Conservation (phyloP, 768 basidiomycete species). For the Rhizopogon rudus region DNA sequence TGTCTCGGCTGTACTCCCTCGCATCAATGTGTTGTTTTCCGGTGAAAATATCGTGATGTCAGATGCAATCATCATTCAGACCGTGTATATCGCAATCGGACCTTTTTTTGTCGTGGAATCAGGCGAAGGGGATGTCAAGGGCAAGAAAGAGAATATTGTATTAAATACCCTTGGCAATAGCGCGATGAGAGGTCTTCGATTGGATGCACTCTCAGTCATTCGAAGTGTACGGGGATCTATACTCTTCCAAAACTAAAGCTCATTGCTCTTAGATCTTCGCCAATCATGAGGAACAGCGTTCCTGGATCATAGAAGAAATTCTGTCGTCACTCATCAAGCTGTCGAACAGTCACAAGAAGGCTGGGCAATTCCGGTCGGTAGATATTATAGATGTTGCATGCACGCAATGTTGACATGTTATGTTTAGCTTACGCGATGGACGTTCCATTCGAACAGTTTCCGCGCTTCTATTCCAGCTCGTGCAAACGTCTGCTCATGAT, state of each 20-base stretch:
- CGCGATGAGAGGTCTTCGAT: conserved; percentile 74
- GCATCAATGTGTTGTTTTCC: conserved; percentile 69
- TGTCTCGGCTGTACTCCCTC: conserved; percentile 64
- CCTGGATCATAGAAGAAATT: conserved; percentile 99
- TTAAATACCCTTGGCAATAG: conserved; percentile 68
- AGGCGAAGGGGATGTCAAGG: conserved; percentile 49
- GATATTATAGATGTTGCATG: not conserved
- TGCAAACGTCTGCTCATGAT: conserved; percentile 91
- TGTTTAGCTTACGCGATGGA: conserved; percentile 78
- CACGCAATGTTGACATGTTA: not conserved
- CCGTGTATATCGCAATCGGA: conserved; percentile 89
- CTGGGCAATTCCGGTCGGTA: conserved; percentile 80
- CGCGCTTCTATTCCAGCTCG: conserved; percentile 89
- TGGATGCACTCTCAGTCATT: conserved; percentile 80
- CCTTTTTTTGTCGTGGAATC: conserved; percentile 89
- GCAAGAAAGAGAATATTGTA: conserved; percentile 52
- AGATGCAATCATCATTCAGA: conserved; percentile 87
- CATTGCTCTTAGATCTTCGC: conserved; percentile 69
- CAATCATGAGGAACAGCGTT: conserved; percentile 83
- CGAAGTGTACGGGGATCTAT: conserved; percentile 59
- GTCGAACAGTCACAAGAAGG: conserved; percentile 85
- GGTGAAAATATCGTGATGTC: conserved; percentile 70
- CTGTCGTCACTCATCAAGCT: conserved; percentile 84
- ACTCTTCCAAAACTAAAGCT: not conserved
- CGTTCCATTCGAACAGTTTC: conserved; percentile 91